Conservation (phyloP, 345 rosid genomes). For the Eutrema japonicum region DNA sequence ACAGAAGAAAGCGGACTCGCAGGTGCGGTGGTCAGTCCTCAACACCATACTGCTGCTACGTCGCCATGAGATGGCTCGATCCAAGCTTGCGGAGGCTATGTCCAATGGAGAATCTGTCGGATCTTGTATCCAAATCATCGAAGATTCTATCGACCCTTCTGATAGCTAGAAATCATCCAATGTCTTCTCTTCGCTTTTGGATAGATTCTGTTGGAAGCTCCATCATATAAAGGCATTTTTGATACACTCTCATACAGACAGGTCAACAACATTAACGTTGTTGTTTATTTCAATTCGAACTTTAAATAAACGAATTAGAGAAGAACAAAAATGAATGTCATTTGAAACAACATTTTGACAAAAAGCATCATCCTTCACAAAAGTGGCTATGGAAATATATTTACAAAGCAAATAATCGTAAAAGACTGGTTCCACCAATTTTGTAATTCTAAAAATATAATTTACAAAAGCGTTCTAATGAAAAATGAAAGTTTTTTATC, state of each 20-base stretch:
- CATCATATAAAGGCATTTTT: constrained; percentile 12
- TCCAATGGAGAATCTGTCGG: constrained; percentile 69
- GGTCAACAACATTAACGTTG: neutral
- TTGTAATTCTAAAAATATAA: too few relatives aligned
- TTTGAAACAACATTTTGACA: too few relatives aligned
- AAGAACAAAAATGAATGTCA: too few relatives aligned
- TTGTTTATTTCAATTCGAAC: too few relatives aligned
- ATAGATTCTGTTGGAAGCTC: neutral
- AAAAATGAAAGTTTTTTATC: too few relatives aligned
- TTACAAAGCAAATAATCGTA: too few relatives aligned
- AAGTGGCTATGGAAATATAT: too few relatives aligned
- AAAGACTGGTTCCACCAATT: too few relatives aligned
- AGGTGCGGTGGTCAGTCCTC: constrained; percentile 86
- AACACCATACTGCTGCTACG: constrained; percentile 73
- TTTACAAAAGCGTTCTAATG: too few relatives aligned
- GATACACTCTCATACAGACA: neutral
- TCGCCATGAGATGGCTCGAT: constrained; percentile 66
- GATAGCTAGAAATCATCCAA: constrained; percentile 47
- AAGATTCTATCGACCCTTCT: constrained; percentile 54
- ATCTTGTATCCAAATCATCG: constrained; percentile 63
- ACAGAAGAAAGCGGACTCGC: constrained; percentile 87
- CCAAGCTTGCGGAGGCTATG: constrained; percentile 80
- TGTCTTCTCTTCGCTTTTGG: neutral
- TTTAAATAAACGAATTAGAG: too few relatives aligned
- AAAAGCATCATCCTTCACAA: too few relatives aligned